These are phyloP conservation scores for Amanita molliuscula DNA, from an alignment of 768 basidiomycete genomes.

Conservation along the genomic window DNA sequence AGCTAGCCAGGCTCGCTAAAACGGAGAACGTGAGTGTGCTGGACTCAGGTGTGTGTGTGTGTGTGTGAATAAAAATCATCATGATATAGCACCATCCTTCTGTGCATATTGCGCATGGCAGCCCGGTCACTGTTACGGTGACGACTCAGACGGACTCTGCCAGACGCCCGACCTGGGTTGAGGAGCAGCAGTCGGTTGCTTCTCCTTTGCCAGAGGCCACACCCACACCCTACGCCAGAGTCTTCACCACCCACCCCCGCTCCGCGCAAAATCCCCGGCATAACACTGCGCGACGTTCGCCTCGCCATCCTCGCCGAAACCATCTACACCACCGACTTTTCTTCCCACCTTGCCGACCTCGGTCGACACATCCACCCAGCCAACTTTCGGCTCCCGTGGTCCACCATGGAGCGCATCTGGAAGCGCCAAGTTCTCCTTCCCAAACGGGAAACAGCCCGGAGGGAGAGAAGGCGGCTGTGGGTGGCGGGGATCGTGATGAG, in stretches of 20 bases:
- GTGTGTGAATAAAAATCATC: neutral
- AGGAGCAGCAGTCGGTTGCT: neutral
- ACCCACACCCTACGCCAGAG: neutral
- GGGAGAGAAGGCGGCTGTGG: neutral
- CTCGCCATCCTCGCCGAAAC: constrained; percentile 3
- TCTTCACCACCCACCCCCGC: neutral
- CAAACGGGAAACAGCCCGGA: neutral
- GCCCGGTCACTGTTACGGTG: constrained; percentile 2
- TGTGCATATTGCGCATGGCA: constrained; percentile 1
- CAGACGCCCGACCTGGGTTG: constrained; percentile 3
- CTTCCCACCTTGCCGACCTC: constrained; percentile 1
- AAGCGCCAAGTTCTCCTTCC: constrained; percentile 4
- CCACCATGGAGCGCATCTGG: constrained; percentile 5
- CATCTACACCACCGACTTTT: neutral
- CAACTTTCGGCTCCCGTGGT: constrained; percentile 6
- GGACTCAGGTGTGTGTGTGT: no score
- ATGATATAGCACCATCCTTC: constrained; percentile 4
- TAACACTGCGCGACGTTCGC: constrained; percentile 4
- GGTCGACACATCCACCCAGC: constrained; percentile 3
- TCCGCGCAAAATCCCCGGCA: neutral
- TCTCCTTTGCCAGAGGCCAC: neutral
- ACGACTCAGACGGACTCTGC: constrained; percentile 6
- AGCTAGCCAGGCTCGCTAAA: neutral
- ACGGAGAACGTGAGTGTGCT: constrained; percentile 1
- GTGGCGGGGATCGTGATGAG: neutral